These are phyloP conservation scores for Picochlorum sp. DNA, from an alignment of 139 green algal genomes.

Conservation along the genomic window DNA sequence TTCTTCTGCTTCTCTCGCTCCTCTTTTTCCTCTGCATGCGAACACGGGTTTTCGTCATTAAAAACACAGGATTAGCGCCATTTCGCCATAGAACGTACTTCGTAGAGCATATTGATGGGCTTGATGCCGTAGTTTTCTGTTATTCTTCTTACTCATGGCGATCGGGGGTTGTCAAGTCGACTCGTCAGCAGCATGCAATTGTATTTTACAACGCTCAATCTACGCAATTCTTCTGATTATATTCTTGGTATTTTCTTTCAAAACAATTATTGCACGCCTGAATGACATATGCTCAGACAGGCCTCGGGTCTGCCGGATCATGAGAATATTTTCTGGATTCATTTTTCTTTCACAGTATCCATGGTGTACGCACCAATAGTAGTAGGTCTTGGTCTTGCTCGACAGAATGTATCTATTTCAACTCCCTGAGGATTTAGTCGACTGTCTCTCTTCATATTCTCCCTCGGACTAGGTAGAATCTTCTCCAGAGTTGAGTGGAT, in stretches of 20 bases:
- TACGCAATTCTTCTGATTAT: no score
- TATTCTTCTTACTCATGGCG: constrained; percentile 30
- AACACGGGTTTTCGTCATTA: no score
- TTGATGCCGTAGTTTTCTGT: constrained; percentile 6
- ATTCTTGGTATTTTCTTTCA: no score
- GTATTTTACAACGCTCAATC: neutral
- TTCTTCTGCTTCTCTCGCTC: constrained; percentile 6
- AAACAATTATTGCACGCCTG: no score
- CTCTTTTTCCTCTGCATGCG: constrained; percentile 24
- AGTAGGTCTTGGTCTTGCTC: no score
- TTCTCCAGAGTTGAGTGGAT: neutral
- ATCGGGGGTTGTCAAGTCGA: neutral
- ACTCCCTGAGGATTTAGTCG: neutral
- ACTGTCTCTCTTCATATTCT: neutral
- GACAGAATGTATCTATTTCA: no score
- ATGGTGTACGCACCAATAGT: no score
- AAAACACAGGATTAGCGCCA: neutral
- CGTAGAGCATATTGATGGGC: constrained; percentile 8
- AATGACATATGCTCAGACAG: no score
- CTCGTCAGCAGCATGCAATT: neutral
- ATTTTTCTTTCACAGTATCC: no score
- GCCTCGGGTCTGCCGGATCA: no score
- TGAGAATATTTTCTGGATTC: no score
- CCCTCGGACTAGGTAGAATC: neutral
- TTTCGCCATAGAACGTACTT: constrained; percentile 3